Base-by-base conservation (phyloP, 2,329 filamentous ascomycete species). In the Purpureocillium takamizusanense region DNA sequence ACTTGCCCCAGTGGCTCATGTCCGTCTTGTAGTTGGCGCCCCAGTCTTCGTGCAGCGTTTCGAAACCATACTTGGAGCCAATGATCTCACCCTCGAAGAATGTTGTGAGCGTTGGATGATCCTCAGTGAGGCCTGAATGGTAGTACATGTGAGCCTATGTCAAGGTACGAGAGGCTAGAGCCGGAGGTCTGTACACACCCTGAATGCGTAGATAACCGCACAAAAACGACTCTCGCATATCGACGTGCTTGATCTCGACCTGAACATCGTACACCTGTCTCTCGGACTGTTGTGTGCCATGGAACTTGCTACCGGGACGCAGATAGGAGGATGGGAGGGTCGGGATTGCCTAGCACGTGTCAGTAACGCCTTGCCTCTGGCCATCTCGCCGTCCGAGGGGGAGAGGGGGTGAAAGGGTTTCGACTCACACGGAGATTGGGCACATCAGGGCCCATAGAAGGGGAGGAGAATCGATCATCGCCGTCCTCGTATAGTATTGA, bases 71-170 rank as follows among this genome's bases (percentile, higher is more conserved):
- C 57, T 94, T 94, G 41, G 81, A 82, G 35, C 92, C 92, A 48
- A 98, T 95, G 39, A 98, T 94, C 63, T 98, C 92, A 59, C 90
- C 89, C 63, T 97, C 90, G 53, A 98, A 98, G 59, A 94, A 98
- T 1, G 92, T 98, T 8, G 90, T 97, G 36, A 98, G 70, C n/a
- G 89, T 95, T 11, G 90, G 90, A 58, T 97, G 90, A 62, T 95
- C 89, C 56, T 94, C 84, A 0, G 92, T 97, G 13, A 98, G 70
- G 37, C 89, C 89, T 95, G 49, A 10, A 45, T 8, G 12, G 31
- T 27, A 29, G 9, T 31, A 4, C 6, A 12, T 15, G 21, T 36
- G 21, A 40, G 34, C 14, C n/a, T n/a, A 13, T 36, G 25, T 12
- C 8, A 9, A 13, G 15, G 3, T 12, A n/a, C 25, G 15, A 3